Conservation (phyloP, 2,329 filamentous ascomycete species). For the Trichoderma semiorbis region DNA sequence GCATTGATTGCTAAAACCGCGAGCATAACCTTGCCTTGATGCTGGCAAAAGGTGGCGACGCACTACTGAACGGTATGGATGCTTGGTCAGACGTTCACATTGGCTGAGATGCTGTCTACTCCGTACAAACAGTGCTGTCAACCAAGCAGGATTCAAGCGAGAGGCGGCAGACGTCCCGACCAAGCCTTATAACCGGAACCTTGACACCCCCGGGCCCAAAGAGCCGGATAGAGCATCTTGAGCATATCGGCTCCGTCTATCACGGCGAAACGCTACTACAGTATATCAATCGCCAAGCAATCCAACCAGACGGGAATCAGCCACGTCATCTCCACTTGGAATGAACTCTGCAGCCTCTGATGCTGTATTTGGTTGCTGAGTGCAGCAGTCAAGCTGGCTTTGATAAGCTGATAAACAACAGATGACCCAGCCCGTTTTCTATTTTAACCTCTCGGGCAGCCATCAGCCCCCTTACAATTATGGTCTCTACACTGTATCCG, state of each 20-base stretch:
- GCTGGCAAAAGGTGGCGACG: background rate
- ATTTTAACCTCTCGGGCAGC: background rate
- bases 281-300: background rate
- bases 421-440: background rate
- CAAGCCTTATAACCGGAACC: background rate
- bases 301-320: background rate
- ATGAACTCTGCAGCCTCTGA: slow-evolving; percentile 5
- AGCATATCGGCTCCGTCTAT: background rate
- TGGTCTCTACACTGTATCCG: background rate
- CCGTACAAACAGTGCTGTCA: background rate
- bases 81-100: background rate
- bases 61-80: background rate
- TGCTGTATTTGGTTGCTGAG: background rate
- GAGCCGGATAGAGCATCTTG: background rate
- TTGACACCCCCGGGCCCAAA: background rate
- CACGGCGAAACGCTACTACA: background rate
- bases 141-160: background rate
- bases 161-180: slow-evolving; percentile 8
- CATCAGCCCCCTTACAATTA: background rate
- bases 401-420: slow-evolving; percentile 12
- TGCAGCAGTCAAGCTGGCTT: background rate
- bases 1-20: background rate
- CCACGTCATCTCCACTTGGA: slow-evolving; percentile 13
- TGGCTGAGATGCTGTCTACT: background rate
- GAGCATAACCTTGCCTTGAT: background rate